Base-by-base conservation (phyloP, 2,329 filamentous ascomycete species). In the Talaromyces rugulosus region DNA sequence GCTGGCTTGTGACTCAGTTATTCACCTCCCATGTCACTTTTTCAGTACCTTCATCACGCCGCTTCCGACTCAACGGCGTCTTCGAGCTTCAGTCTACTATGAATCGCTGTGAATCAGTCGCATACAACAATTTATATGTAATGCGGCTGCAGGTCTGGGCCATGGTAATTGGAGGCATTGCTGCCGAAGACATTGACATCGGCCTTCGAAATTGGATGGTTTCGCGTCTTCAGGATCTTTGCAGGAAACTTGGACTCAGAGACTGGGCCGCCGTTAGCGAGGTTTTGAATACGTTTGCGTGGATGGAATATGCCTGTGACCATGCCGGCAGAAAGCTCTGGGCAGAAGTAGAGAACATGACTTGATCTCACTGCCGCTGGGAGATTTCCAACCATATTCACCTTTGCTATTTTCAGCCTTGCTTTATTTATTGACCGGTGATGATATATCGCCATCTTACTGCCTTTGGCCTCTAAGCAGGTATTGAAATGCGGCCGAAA, bases 21-120 rank as follows among this genome's bases (percentile, higher is more conserved):
- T 64, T 64, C 34, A 61, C 58, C 12, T 61, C 54, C 33, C 63
- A 64, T 50, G 50, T 64, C 11, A 63, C 63, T 3, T 63, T 64
- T 16, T 54, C 63, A 6, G 36, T 63, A 28, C 63, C 61, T 8
- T 60, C 51, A 30, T 60, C 36, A 18, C 60, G 54, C 18, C 61
- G 60, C 23, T 54, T 58, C 52, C 63, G 63, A 0, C 30, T 60
- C 6, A 57, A 44, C n/a, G 40, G 36, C 16, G 54, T 64, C 18
- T 36, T 14, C 23, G 53, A 54, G 28, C 50, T 64, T 44, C 31
- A 47, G 27, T 50, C 51, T n/a, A 27, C 36, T 23, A 52, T 58
- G 23, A 30, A 34, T 2, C 56, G 52, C 11, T 63, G 53, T 42
- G 44, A 40, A 7, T 14, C 55, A 23, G 30, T 23, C n/a, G 34